A percentile compares a stretch with the other conserved stretches of the same genome.
These are phyloP conservation scores for Cryptosporidium ubiquitum DNA, from an alignment of 169 alveolate species.

Conservation along the genomic window DNA sequence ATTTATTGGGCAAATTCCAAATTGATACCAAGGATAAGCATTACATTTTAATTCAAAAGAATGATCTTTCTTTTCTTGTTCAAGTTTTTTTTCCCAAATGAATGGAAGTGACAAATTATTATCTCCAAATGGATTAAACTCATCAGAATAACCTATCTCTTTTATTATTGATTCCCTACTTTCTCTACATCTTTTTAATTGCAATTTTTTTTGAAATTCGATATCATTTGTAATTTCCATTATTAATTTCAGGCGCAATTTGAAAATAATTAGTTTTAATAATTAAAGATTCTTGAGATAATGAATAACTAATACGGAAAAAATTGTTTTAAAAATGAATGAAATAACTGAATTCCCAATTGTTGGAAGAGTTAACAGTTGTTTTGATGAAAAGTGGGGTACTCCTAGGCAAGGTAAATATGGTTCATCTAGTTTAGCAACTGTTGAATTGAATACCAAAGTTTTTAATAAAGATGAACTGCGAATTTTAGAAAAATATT, in stretches of 20 bases:
- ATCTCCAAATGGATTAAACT: constrained; percentile 61
- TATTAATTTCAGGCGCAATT: constrained; percentile 10
- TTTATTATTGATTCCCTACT: constrained; percentile 2
- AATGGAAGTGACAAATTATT: constrained; percentile 53
- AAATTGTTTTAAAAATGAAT: background rate
- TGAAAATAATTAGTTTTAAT: background rate
- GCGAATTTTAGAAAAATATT: background rate
- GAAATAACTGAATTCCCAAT: constrained; percentile 6
- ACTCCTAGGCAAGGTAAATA: constrained; percentile 59
- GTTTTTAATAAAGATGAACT: constrained; percentile 7
- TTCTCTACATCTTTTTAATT: constrained; percentile 44
- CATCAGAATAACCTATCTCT: constrained; percentile 57
- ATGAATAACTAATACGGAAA: background rate
- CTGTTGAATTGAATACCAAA: constrained; percentile 8
- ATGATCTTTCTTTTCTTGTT: constrained; percentile 7
- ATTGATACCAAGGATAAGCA: constrained; percentile 52
- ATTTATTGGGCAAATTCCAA: constrained; percentile 54
- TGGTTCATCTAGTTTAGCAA: constrained; percentile 3
- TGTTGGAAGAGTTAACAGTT: constrained; percentile 18
- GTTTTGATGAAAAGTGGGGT: constrained; percentile 55
- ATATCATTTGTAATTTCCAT: background rate
- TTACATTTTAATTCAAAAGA: constrained; percentile 8
- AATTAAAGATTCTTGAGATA: background rate
- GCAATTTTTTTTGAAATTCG: constrained; percentile 25
- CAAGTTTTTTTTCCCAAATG: constrained; percentile 59